phyloP scores from a whole-genome alignment of 805 yeast genomes.

The Dipodascopsis uninucleata region DNA sequence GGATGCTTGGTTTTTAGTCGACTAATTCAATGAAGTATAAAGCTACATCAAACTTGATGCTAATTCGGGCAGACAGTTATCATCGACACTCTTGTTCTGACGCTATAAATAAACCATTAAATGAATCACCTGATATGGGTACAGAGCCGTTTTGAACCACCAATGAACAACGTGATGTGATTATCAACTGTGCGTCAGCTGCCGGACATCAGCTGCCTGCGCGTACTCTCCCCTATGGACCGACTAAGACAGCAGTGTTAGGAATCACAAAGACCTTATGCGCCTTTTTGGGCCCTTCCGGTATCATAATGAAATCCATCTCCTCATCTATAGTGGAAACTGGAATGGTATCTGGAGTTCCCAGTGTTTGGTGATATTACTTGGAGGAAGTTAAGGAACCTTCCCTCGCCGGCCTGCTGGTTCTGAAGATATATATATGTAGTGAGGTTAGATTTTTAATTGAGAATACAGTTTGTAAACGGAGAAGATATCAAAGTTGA shows the following conservation, averaged over 20 bases:
- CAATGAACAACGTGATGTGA: conserved; percentile 7
- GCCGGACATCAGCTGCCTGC: conserved; percentile 27
- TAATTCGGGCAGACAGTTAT: too few species aligned
- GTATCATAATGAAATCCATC: conserved; percentile 66
- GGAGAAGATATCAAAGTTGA: conserved; percentile 5
- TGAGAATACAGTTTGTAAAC: conserved; percentile 2
- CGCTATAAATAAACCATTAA: conserved; percentile 24
- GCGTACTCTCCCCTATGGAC: conserved; percentile 26
- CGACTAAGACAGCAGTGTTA: conserved; percentile 22
- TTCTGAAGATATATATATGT: neutral
- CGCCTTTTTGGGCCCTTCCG: conserved; percentile 21
- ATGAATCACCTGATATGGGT: conserved; percentile 5
- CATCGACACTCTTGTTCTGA: conserved; percentile 28
- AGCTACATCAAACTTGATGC: too few species aligned
- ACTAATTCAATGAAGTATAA: too few species aligned
- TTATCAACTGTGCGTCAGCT: conserved; percentile 14
- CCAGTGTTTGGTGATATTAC: neutral
- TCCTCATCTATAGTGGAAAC: conserved; percentile 66
- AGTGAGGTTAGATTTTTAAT: neutral
- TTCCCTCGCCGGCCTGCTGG: conserved; percentile 3
- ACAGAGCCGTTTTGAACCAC: conserved; percentile 9
- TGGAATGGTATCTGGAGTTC: conserved; percentile 7
- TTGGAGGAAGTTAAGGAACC: neutral
- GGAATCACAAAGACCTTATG: conserved; percentile 25
- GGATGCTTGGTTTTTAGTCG: too few species aligned